These are phyloP conservation scores for Teunomyces pallodes DNA, from an alignment of 805 yeast species.

Conservation along the genomic window DNA sequence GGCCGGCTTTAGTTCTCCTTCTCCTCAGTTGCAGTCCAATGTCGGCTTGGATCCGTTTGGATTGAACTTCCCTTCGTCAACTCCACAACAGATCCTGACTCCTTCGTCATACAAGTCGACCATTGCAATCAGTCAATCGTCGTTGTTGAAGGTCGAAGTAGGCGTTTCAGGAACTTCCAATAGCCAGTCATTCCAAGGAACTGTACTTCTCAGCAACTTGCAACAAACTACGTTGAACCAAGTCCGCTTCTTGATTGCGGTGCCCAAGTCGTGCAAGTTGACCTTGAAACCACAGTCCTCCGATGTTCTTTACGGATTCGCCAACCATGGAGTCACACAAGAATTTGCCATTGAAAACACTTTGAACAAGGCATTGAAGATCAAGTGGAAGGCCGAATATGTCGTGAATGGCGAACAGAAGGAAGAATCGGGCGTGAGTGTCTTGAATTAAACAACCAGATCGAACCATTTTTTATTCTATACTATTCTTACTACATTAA, in stretches of 20 bases:
- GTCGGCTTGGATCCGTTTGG: slow-evolving; percentile 41
- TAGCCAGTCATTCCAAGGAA: slow-evolving; percentile 38
- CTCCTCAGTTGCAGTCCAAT: slow-evolving; percentile 36
- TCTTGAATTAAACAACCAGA: slow-evolving; percentile 8
- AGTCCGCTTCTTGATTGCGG: slow-evolving; percentile 65
- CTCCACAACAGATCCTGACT: slow-evolving; percentile 28
- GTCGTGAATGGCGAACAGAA: slow-evolving; percentile 42
- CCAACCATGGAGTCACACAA: slow-evolving; percentile 53
- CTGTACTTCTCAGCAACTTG: slow-evolving; percentile 51
- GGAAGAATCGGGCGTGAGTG: slow-evolving; percentile 58
- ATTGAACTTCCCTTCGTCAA: slow-evolving; percentile 36
- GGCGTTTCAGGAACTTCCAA: slow-evolving; percentile 35
- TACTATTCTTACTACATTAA: not conserved
- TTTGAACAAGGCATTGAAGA: slow-evolving; percentile 45
- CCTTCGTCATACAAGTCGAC: slow-evolving; percentile 12
- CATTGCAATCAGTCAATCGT: slow-evolving; percentile 42
- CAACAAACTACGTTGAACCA: slow-evolving; percentile 44
- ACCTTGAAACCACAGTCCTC: slow-evolving; percentile 62
- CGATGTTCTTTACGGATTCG: slow-evolving; percentile 47
- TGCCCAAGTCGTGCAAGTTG: slow-evolving; percentile 60
- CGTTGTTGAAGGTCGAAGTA: slow-evolving; percentile 49
- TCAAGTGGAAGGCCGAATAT: slow-evolving; percentile 74
- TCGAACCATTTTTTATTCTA: not conserved
- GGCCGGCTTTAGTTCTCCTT: slow-evolving; percentile 39
- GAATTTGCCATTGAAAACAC: slow-evolving; percentile 40